phyloP scores from a whole-genome alignment of 768 basidiomycete genomes.

The Leccinellum albellum region DNA sequence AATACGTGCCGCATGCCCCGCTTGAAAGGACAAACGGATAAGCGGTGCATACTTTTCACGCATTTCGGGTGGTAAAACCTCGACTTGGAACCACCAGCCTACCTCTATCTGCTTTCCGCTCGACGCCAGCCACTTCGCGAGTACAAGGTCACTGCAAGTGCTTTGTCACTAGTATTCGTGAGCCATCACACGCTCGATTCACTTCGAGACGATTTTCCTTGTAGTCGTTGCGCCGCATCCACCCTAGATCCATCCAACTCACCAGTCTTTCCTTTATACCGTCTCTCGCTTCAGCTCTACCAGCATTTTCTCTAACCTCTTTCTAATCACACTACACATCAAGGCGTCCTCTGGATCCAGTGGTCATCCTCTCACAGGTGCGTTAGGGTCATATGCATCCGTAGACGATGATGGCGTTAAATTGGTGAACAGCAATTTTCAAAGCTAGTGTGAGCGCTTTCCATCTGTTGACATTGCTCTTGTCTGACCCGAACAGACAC shows the following conservation, averaged over 20 bases:
- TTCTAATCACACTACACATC: slow-evolving; percentile 18
- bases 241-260: slow-evolving; percentile 26
- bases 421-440: slow-evolving; percentile 7
- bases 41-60: slow-evolving; percentile 52
- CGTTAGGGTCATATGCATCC: slow-evolving; percentile 5
- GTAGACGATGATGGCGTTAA: slow-evolving; percentile 4
- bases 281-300: slow-evolving; percentile 30
- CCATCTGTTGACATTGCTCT: not conserved
- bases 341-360: slow-evolving; percentile 12
- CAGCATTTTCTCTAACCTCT: slow-evolving; percentile 13
- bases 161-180: slow-evolving; percentile 23
- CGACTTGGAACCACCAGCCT: slow-evolving; percentile 29
- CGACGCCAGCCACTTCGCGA: slow-evolving; percentile 25
- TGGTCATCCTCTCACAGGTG: slow-evolving; percentile 15
- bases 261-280: slow-evolving; percentile 34
- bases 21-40: slow-evolving; percentile 42
- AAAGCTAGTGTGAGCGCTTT: slow-evolving; percentile 13
- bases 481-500: slow-evolving; percentile 10
- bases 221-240: slow-evolving; percentile 26
- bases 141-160: slow-evolving; percentile 26
- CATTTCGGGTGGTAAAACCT: slow-evolving; percentile 43
- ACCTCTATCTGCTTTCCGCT: slow-evolving; percentile 18
- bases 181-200: slow-evolving; percentile 45
- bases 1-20: slow-evolving; percentile 31
- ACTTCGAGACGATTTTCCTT: slow-evolving; percentile 47